Evolutionary conservation across 116 monocot species (phyloP), one percentile per base, ranked within the genome.

Genomic region (Dioscorea cayenensis): DNA sequence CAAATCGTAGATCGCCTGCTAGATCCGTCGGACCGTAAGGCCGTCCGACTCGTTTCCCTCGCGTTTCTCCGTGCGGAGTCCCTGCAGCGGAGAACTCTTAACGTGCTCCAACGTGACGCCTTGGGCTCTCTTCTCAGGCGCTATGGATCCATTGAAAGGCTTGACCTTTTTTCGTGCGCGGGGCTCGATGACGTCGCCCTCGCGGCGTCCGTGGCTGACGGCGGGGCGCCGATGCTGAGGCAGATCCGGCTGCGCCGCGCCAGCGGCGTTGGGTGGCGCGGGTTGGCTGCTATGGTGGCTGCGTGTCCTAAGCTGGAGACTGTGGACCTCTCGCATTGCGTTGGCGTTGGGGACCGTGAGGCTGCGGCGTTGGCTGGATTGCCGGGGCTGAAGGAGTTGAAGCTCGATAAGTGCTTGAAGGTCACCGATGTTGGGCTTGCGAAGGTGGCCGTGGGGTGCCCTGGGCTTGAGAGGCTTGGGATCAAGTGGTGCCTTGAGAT

Each of bases 401-500:
- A 67, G 48, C 65, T 95, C 12, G 82, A 85, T 12, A 95, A 85
- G 85, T 95, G 95, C 68, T 72, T 89, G 29, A 68, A 70, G 11
- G 74, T 95, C 19, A 95, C 92, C 14, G 95, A 95, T 60, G 83
- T 89, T 22, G 91, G 95, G 52, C 80, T 95, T 8, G 95, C 92
- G n/a, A 82, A 74, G 77, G 85, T 89, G 28, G 92, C 83, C 0
- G 80, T 95, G 3, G 87, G 85, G 36, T 92, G 95, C 67, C 73
- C 71, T 6, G 63, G 63, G 37, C 73, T 95, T 19, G 85, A 91
- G 81, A 74, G 52, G 76, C 75, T 95, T 18, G 66, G 83, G 66
- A 71, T 95, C 64, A 91, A 89, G 76, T 95, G 89, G 95, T 95
- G 95, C 67, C 51, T 74, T 50, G 85, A 95, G 82, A 87, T 95